Percentiles rank a stretch among this genome's conserved stretches.
Evolutionary conservation across 2,329 filamentous ascomycete species (phyloP).

Genomic region (Exophiala phaeomuriformis): DNA sequence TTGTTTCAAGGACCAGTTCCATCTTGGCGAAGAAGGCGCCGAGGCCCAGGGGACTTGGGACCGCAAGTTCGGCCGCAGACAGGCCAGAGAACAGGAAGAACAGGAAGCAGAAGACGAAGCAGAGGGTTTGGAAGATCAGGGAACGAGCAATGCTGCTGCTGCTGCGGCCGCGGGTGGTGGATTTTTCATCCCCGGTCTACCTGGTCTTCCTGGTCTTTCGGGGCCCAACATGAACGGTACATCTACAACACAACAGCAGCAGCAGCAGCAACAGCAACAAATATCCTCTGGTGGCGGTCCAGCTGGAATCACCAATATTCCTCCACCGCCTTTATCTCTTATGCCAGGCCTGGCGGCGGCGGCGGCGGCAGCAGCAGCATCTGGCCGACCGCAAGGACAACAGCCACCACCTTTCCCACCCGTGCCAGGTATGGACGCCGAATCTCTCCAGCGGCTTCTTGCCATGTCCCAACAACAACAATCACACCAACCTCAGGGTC

Average conservation of each 20-base stretch:
- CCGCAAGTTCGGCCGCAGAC: conserved; percentile 65
- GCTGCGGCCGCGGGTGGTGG: conserved; percentile 23
- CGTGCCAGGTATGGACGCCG: conserved; percentile 47
- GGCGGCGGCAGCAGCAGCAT: background rate
- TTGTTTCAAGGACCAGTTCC: conserved; percentile 82
- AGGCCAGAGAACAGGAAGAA: conserved; percentile 86
- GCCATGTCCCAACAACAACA: conserved; percentile 30
- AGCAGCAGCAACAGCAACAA: background rate
- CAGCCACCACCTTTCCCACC: conserved; percentile 33
- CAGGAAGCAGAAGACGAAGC: conserved; percentile 89
- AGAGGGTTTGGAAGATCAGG: conserved; percentile 83
- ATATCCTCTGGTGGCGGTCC: conserved; percentile 21
- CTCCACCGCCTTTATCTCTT: conserved; percentile 9
- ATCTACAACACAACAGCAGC: background rate
- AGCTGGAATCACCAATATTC: conserved; percentile 5
- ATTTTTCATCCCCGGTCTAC: conserved; percentile 22
- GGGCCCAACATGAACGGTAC: conserved; percentile 2
- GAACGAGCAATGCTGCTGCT: conserved; percentile 37
- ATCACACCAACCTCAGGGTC: conserved; percentile 29
- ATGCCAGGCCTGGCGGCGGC: conserved; percentile 23
- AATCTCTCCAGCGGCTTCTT: conserved; percentile 31
- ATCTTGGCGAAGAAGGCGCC: conserved; percentile 87
- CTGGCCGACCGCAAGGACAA: background rate
- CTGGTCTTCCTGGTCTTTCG: conserved; percentile 12
- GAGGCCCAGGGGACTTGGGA: conserved; percentile 95